Base-by-base conservation (phyloP, 139 green algal genomes). In the Klebsormidium nitens region DNA sequence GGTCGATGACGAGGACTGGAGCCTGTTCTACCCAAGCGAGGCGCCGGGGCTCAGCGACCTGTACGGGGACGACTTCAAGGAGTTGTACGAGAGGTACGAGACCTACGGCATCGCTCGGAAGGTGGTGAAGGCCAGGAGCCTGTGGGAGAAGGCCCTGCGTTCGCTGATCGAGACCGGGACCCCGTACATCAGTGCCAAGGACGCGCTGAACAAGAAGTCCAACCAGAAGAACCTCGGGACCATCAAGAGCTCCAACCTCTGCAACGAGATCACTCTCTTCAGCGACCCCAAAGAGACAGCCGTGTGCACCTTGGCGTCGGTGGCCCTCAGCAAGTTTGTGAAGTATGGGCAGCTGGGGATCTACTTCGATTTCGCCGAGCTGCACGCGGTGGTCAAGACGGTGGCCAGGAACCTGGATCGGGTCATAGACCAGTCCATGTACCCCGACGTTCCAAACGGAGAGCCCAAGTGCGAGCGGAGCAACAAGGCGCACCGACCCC, bases 61-160 rank as follows among this genome's bases (percentile, higher is more conserved):
- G n/a, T n/a, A n/a, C n/a, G n/a, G n/a, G n/a, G n/a, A n/a, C n/a
- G n/a, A n/a, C n/a, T n/a, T n/a, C n/a, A n/a, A n/a, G n/a, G n/a
- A n/a, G n/a, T n/a, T 79, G 55, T 81, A 72, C 62, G 2, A 23
- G 49, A 81, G 77, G 57, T 95, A 92, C 44, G 90, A 95, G 86
- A 32, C 63, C 0, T n/a, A n/a, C n/a, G n/a, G n/a, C n/a, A n/a
- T n/a, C n/a, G n/a, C n/a, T n/a, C 50, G 37, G 37, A 50, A 56
- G 26, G 36, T 36, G 55, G 17, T 82, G 2, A 59, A 4, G 1
- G 72, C 77, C 0, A 11, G 46, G 39, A 42, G 36, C 26, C 52
- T 84, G 3, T 81, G 72, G 78, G n/a, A 67, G 23, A n/a, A 49
- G 19, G 60, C 81, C 29, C 34, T 84, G n/a, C 36, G 57, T 5